phyloP scores from a whole-genome alignment of 495 filamentous ascomycete species.

The Tuber umbilicatum region DNA sequence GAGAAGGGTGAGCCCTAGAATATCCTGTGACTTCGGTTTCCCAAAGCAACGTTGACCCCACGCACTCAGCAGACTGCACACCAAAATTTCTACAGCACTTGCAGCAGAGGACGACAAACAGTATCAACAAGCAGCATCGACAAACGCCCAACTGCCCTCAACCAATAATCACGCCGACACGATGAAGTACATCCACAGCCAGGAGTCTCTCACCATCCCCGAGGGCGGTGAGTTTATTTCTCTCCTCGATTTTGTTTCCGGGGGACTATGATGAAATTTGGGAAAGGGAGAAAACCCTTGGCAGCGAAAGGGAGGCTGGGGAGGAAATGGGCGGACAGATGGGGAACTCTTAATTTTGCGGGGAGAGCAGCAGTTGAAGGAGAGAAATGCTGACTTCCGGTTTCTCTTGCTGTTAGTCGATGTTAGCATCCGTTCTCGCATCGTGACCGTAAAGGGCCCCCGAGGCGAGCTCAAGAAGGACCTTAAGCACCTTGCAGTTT shows the following conservation, averaged over 20 bases:
- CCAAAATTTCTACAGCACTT: not conserved
- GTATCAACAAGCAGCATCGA: not conserved
- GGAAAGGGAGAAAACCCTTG: constrained; percentile 11
- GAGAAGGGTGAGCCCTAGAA: not conserved
- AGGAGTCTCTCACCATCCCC: constrained; percentile 87
- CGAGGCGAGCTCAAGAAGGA: constrained; percentile 94
- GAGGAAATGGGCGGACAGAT: constrained; percentile 14
- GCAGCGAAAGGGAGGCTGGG: not conserved
- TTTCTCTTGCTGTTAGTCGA: constrained; percentile 61
- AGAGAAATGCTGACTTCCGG: constrained; percentile 44
- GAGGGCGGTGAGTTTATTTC: constrained; percentile 75
- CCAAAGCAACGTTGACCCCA: not conserved
- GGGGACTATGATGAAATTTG: not conserved
- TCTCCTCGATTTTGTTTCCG: constrained; percentile 27
- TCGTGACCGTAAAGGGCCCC: constrained; percentile 93
- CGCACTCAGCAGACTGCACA: not conserved
- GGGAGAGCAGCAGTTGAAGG: constrained; percentile 26
- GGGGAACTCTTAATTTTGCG: constrained; percentile 26
- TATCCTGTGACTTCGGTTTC: not conserved
- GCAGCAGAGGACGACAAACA: not conserved
- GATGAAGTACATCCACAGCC: constrained; percentile 97
- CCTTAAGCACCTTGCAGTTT: constrained; percentile 90
- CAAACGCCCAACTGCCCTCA: not conserved
- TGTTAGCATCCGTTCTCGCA: constrained; percentile 87
- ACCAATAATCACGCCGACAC: constrained; percentile 48